These are phyloP conservation scores for Nemania abortiva DNA, from an alignment of 2,329 filamentous ascomycete species.

Conservation along the genomic window DNA sequence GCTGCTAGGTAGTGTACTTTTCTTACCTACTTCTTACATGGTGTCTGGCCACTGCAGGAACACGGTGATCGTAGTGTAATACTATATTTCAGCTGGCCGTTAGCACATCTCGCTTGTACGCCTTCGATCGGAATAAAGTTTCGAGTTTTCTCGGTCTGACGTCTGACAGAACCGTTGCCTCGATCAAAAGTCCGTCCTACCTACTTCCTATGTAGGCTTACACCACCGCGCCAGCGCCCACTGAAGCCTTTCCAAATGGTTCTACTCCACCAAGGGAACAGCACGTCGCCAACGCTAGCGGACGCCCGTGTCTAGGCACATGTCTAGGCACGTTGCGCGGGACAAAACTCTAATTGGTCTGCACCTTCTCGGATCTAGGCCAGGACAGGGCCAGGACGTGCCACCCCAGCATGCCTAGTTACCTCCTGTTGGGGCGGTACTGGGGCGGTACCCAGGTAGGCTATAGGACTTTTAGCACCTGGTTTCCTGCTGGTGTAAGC, in stretches of 20 bases:
- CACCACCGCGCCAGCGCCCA: not conserved
- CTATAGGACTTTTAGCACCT: not conserved
- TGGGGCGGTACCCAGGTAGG: not conserved
- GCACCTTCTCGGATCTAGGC: not conserved
- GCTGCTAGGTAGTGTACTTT: not conserved
- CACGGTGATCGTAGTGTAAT: constrained; percentile 14
- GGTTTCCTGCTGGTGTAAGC: not conserved
- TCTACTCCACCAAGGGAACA: not conserved
- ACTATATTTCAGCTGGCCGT: constrained; percentile 4
- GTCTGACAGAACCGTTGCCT: not conserved
- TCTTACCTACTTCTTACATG: constrained; percentile 13
- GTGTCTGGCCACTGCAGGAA: constrained; percentile 30
- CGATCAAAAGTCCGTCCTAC: constrained; percentile 1
- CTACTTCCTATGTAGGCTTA: too few relatives aligned
- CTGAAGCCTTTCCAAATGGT: constrained; percentile 11
- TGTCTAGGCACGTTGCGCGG: constrained; percentile 30
- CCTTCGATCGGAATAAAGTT: not conserved
- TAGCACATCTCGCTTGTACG: not conserved
- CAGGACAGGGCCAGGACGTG: too few relatives aligned
- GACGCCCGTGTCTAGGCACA: too few relatives aligned
- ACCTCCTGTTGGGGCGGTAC: not conserved
- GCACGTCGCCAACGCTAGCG: not conserved
- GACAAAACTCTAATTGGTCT: constrained; percentile 24
- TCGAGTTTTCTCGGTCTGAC: constrained; percentile 4
- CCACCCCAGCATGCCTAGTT: constrained; percentile 2